Base-by-base conservation (phyloP, 441 rosid genomes). In the Populus trichocarpa region DNA sequence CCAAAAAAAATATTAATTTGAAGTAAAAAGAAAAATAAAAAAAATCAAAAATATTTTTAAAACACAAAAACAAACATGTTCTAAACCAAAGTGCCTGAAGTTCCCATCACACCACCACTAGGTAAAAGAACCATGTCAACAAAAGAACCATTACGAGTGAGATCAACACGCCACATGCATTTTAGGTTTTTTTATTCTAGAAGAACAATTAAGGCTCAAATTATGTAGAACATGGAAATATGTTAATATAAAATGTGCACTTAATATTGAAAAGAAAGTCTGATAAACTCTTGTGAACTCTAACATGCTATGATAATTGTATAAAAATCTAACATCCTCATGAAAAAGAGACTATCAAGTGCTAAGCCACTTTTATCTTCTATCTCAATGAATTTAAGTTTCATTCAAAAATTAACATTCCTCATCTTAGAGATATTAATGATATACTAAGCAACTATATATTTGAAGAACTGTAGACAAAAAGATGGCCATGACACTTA, bases 191-290 rank as follows among this genome's bases (percentile, higher is more conserved):
- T 79, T 87, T 72, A 77, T 77, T 32, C 89, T 88, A 66, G 85
- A 76, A 71, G 91, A 88, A 88, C 89, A 90, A 78, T 90, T 87
- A 77, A 87, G 88, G 73, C 81, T 87, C 78, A 90, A 78, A 79
- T 88, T 82, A 91, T 90, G 86, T 33, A 78, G 74, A 77, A 80
- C 16, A 74, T 69, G 6, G 0, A 18, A 5, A 25, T 76, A 63
- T 80, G 74, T 78, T 73, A 67, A 67, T 68, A 70, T 33, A 33
- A 40, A 76, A 66, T 30, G 26, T 65, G 73, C 61, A 65, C 73
- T 22, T 74, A 22, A 36, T 9, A n/a, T 20, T 70, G 2, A 64
- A 66, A 26, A 66, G 16, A 8, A 2, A 32, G 35, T 63, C 18
- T 2, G 28, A 66, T 13, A 33, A 33, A 33, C 2, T 33, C 8